Evolutionary conservation across 345 rosid species (phyloP), one percentile per base, ranked within the genome.

Genomic region (Eucalyptus brandiana): DNA sequence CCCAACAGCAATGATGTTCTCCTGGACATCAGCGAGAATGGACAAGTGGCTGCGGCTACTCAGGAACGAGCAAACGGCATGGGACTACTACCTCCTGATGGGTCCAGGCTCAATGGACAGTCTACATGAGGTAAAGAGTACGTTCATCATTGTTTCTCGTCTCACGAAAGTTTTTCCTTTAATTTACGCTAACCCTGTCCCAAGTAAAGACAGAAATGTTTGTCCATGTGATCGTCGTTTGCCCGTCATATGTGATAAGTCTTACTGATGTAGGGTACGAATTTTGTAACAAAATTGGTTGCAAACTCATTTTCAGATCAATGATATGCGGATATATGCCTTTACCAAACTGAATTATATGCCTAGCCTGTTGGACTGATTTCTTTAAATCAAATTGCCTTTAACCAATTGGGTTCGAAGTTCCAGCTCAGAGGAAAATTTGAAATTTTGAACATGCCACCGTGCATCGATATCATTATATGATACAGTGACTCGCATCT

Each of bases 21-120:
- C 48, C 51, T 93, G 87, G 95, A 93, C 86, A 89, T 91, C 86
- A 93, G 91, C 30, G 94, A 95, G 90, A 91, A 91, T 69, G 93
- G 93, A 56, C 91, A 90, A 23, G 54, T 86, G 47, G 62, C 81
- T 49, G 32, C 47, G 28, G 87, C 88, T 76, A 69, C 85, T 87
- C 88, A 37, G 86, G 88, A 88, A 28, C 86, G 58, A 28, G 47
- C 5, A 3, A 76, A 76, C 1, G 34, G 80, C 58, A 23, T 65
- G 32, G 90, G 26, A 47, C 51, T 87, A 18, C 51, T 86, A 30
- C 49, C 88, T 60, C 53, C 87, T 9, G 87, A 16, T 14, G 87
- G 89, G 21, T 86, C 8, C 3, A 47, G 49, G 83, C 85, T 34
- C 62, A 42, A 26, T 53, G 72, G 83, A 37, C 86, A 28, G 42